A percentile compares a stretch with the other conserved stretches of the same genome.
These are phyloP conservation scores for Cryptosporidium canis DNA, from an alignment of 169 alveolate genomes.

Conservation along the genomic window DNA sequence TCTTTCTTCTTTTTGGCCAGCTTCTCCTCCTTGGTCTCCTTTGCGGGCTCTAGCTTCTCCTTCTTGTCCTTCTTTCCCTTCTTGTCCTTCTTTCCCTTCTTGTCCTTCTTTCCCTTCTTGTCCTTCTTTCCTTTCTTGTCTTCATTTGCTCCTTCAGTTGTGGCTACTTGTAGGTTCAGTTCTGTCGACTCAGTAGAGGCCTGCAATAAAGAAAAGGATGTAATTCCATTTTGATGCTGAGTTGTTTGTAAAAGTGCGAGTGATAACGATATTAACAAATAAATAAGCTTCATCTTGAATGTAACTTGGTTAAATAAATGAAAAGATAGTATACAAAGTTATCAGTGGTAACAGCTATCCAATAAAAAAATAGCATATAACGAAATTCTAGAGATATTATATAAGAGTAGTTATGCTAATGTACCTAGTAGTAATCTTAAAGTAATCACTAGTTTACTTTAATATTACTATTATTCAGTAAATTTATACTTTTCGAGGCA, in stretches of 20 bases:
- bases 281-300: not conserved
- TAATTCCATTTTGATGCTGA: not conserved
- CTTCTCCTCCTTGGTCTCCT: not conserved
- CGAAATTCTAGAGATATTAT: not conserved
- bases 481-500: too few relatives aligned
- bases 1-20: not conserved
- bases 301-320: not conserved
- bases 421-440: too few relatives aligned
- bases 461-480: too few relatives aligned
- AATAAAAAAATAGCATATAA: too few relatives aligned
- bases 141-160: not conserved
- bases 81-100: not conserved
- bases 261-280: not conserved
- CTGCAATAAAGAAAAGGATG: not conserved
- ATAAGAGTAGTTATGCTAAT: too few relatives aligned
- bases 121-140: not conserved
- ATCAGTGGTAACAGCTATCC: not conserved
- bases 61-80: not conserved
- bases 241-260: not conserved
- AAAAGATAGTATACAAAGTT: not conserved
- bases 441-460: too few relatives aligned
- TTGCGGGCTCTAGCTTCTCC: not conserved
- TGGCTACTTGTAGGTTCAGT: not conserved
- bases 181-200: not conserved
- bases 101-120: not conserved